Evolutionary conservation across 202 grass and related monocot genomes (phyloP), one percentile per base, ranked within the genome.

Genomic region (Hordeum pubiflorum): DNA sequence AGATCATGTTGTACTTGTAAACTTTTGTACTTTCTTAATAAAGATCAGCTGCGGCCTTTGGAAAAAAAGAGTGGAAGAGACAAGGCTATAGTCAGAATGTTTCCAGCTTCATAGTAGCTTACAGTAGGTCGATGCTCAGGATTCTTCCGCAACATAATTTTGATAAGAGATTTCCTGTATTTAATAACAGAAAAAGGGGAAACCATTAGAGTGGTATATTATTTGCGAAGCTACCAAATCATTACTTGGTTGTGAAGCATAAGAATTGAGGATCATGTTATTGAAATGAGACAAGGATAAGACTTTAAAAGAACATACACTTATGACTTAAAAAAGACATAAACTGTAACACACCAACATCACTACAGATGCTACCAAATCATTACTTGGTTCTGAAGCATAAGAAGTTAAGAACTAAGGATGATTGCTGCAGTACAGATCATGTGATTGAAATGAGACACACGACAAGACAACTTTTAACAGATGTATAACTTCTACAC

Each of bases 91-190:
- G 1, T 21, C 38, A 77, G 32, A 50, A 77, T 65, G 27, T 69
- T 78, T 67, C 70, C 23, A 68, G 59, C 13, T 67, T 33, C 67
- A 73, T 60, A 79, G 33, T 74, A 83, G 62, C 88, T 91, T 93
- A 99, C 96, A 79, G 80, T 99, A 46, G 96, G 92, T 32, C 96
- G 85, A 89, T 99, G 93, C 66, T 99, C 92, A 58, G 96, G 96
- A 89, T 82, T 99, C 87, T 96, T 99, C 83, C 96, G 91, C 60
- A 99, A 71, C 92, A 99, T 99, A 77, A 85, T 93, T 90, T 96
- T 99, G 71, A 96, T 96, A 69, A 99, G 82, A 31, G 82, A 70
- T 91, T 99, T 99, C 82, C 96, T 99, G 87, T 69, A 86, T 38
- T 4, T 73, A 86, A 60, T 73, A 86, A 60, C 15, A 81, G n/a